phyloP scores from a whole-genome alignment of 441 rosid species.

The Omphalea diandra region DNA sequence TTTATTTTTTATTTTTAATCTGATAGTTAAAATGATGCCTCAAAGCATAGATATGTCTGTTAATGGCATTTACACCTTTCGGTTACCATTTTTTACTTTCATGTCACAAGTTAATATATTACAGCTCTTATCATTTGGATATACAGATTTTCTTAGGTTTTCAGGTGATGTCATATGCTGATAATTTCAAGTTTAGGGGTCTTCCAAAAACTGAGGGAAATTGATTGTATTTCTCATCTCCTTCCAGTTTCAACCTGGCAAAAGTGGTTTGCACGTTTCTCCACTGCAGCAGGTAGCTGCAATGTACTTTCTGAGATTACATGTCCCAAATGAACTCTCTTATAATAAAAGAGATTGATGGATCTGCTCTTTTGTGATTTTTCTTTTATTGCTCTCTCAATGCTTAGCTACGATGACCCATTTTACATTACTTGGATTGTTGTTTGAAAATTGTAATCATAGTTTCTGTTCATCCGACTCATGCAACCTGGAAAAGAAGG shows the following conservation, averaged over 20 bases:
- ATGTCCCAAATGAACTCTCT: not conserved
- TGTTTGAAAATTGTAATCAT: not conserved
- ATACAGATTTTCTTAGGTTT: conserved; percentile 11
- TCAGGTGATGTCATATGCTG: conserved; percentile 82
- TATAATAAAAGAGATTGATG: conserved; percentile 8
- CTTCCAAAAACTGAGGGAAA: conserved; percentile 43
- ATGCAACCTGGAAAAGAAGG: not conserved
- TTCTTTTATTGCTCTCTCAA: not conserved
- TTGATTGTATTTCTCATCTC: conserved; percentile 25
- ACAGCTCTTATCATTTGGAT: conserved; percentile 13
- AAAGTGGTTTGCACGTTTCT: conserved; percentile 15
- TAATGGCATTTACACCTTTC: too few species aligned
- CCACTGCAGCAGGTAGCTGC: conserved; percentile 11
- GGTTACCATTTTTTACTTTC: too few species aligned
- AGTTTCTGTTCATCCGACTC: not conserved
- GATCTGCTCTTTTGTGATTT: not conserved
- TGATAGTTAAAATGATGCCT: too few species aligned
- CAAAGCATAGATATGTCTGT: too few species aligned
- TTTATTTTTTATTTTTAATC: too few species aligned
- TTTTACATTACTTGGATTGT: not conserved
- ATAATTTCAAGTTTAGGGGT: conserved; percentile 96
- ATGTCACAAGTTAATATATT: too few species aligned
- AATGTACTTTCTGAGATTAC: not conserved
- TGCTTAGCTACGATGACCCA: not conserved
- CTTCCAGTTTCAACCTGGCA: conserved; percentile 14